Conservation (phyloP, 495 filamentous ascomycete species). For the Penicillium diatomitis region DNA sequence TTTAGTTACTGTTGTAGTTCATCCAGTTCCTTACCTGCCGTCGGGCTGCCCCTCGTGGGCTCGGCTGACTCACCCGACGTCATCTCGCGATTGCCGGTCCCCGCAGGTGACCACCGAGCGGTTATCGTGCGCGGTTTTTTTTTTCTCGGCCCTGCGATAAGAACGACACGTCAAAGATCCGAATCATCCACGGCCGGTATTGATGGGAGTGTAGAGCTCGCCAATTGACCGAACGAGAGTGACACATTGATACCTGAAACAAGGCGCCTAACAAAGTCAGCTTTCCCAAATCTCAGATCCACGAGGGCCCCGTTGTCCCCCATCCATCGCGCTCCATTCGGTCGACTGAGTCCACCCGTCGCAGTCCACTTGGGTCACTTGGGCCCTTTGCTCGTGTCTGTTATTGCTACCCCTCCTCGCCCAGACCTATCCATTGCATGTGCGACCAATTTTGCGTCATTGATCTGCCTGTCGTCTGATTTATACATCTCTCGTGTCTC, state of each 20-base stretch:
- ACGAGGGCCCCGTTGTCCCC: no score
- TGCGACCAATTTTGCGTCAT: constrained; percentile 16
- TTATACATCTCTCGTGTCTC: neutral
- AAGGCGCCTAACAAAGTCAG: no score
- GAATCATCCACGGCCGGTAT: neutral
- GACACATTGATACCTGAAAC: no score
- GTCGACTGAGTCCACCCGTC: neutral
- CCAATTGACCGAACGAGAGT: no score
- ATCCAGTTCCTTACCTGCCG: no score
- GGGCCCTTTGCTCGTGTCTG: constrained; percentile 1
- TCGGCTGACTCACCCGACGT: constrained; percentile 24
- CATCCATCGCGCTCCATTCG: no score
- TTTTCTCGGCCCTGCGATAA: constrained; percentile 3
- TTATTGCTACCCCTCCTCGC: constrained; percentile 5
- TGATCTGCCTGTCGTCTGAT: constrained; percentile 14
- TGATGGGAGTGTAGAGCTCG: neutral
- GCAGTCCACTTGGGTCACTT: constrained; percentile 1
- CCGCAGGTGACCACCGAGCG: no score
- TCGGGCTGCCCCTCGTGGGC: no score
- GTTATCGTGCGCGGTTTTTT: constrained; percentile 2
- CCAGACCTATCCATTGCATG: constrained; percentile 10
- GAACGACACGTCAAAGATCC: neutral
- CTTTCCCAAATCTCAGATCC: no score
- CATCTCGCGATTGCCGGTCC: neutral
- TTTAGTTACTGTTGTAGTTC: no score